phyloP scores from a whole-genome alignment of 1,284 basidiomycete species.

The Exobasidium rhododendri region DNA sequence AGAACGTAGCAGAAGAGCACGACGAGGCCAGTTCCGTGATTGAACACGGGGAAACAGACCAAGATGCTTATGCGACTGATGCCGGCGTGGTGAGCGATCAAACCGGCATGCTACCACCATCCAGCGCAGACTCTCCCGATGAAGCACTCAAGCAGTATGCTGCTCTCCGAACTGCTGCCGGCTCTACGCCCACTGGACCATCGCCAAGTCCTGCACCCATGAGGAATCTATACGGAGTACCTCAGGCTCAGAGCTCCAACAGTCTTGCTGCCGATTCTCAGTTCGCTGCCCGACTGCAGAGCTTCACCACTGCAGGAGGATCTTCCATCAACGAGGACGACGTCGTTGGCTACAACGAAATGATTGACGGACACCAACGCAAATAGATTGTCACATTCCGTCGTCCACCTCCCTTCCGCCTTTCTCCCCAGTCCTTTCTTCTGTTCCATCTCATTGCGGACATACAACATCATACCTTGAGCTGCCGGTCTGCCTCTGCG shows the following conservation, averaged over 20 bases:
- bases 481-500: background rate
- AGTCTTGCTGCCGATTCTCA: slow-evolving; percentile 11
- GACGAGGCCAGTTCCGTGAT: slow-evolving; percentile 13
- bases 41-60: background rate
- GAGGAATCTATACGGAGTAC: slow-evolving; percentile 44
- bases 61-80: slow-evolving; percentile 1
- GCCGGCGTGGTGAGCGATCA: slow-evolving; percentile 5
- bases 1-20: slow-evolving; percentile 15
- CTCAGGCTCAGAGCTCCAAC: slow-evolving; percentile 19
- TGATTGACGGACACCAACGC: slow-evolving; percentile 17
- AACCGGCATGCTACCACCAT: slow-evolving; percentile 46
- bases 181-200: background rate
- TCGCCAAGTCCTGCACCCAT: slow-evolving; percentile 14
- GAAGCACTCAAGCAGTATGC: slow-evolving; percentile 48
- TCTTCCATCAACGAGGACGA: slow-evolving; percentile 49
- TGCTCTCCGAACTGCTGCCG: slow-evolving; percentile 29
- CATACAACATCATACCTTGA: background rate
- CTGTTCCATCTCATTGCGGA: background rate
- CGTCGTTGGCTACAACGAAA: slow-evolving; percentile 50
- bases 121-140: slow-evolving; percentile 40
- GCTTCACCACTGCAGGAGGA: slow-evolving; percentile 27
- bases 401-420: too few species aligned
- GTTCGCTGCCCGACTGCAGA: slow-evolving; percentile 1
- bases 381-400: too few species aligned
- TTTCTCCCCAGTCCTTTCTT: background rate